phyloP scores from a whole-genome alignment of 2,329 filamentous ascomycete genomes.

The Fusarium setosum region DNA sequence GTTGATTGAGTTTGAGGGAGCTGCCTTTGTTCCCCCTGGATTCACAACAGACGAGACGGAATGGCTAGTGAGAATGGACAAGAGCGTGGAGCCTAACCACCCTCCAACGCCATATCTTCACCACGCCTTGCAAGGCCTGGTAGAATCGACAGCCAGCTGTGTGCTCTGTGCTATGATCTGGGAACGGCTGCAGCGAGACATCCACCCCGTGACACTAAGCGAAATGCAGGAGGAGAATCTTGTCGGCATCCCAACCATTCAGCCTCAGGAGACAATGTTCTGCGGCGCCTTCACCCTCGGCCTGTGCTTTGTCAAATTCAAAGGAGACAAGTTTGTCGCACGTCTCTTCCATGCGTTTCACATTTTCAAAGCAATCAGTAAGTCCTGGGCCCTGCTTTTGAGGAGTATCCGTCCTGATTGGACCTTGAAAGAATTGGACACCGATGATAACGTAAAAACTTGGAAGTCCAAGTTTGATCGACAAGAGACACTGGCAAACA shows the following conservation, averaged over 20 bases:
- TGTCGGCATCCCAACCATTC: constrained; percentile 14
- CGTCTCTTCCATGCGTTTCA: constrained; percentile 6
- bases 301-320: neutral
- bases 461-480: constrained; percentile 25
- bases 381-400: neutral
- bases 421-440: neutral
- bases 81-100: neutral
- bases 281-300: constrained; percentile 17
- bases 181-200: constrained; percentile 8
- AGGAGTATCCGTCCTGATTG: neutral
- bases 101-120: constrained; percentile 8
- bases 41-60: neutral
- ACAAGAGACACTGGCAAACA: constrained; percentile 17
- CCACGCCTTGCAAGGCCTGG: constrained; percentile 8
- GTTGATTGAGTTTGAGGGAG: constrained; percentile 2
- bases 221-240: neutral
- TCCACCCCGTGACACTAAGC: neutral
- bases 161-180: constrained; percentile 31
- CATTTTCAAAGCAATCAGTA: constrained; percentile 14
- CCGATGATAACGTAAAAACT: neutral
- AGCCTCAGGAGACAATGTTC: neutral
- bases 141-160: constrained; percentile 9
- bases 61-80: constrained; percentile 19
- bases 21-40: neutral
- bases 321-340: neutral